phyloP scores from a whole-genome alignment of 2,329 filamentous ascomycete species.

The Westerdykella aurantiaca region DNA sequence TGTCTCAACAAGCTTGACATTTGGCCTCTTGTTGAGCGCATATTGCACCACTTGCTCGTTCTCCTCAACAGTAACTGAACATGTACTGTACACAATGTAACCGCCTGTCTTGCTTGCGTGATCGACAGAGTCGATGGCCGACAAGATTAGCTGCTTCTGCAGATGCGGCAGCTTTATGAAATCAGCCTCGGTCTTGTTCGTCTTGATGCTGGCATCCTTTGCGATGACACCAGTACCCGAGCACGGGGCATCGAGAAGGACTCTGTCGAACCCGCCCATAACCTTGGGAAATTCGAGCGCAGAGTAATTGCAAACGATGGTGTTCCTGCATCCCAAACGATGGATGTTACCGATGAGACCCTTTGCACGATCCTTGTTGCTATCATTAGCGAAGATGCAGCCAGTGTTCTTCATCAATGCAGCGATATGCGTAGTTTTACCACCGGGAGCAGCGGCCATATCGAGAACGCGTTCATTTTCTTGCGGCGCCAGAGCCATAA shows the following conservation, averaged over 20 bases:
- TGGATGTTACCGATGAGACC: constrained; percentile 96
- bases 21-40: constrained; percentile 81
- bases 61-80: constrained; percentile 89
- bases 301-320: constrained; percentile 92
- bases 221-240: constrained; percentile 96
- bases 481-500: constrained; percentile 94
- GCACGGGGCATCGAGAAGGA: constrained; percentile 90
- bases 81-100: constrained; percentile 95
- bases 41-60: constrained; percentile 94
- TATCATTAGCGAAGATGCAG: constrained; percentile 92
- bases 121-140: constrained; percentile 92
- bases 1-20: constrained; percentile 88
- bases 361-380: constrained; percentile 87
- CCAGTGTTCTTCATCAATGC: constrained; percentile 97
- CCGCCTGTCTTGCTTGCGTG: constrained; percentile 88
- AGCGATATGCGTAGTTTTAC: constrained; percentile 95
- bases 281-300: constrained; percentile 90
- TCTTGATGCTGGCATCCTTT: constrained; percentile 95
- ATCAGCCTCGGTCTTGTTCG: constrained; percentile 93
- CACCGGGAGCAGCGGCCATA: constrained; percentile 91
- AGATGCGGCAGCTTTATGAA: constrained; percentile 90
- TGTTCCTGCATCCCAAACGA: constrained; percentile 87
- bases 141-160: constrained; percentile 88
- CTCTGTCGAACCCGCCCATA: constrained; percentile 91
- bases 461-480: constrained; percentile 88